Conservation (phyloP, 177 flowering plant species). For the Vitis hybrid region DNA sequence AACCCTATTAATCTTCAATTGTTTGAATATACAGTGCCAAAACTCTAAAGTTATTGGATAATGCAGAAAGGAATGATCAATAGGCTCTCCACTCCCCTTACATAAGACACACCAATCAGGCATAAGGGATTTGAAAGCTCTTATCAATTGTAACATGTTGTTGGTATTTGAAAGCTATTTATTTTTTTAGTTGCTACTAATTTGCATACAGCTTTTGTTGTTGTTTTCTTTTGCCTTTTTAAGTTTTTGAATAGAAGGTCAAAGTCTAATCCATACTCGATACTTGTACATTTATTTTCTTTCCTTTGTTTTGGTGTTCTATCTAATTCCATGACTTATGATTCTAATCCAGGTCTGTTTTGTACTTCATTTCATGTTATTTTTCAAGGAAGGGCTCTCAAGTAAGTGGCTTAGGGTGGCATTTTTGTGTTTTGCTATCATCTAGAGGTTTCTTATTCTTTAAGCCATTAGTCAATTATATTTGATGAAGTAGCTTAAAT, state of each 20-base stretch:
- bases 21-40: too few species aligned
- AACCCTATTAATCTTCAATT: too few species aligned
- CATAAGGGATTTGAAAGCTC: too few species aligned
- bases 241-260: background rate
- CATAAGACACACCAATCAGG: too few species aligned
- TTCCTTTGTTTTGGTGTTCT: background rate
- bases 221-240: background rate
- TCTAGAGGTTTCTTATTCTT: background rate
- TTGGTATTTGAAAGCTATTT: too few species aligned
- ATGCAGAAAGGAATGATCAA: too few species aligned
- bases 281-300: background rate
- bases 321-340: slow-evolving; percentile 14
- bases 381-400: slow-evolving; percentile 78
- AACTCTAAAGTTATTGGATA: rapidly evolving
- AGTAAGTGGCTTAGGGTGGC: slow-evolving; percentile 43
- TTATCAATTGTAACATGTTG: too few species aligned
- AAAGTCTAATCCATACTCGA: background rate
- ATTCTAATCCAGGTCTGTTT: slow-evolving; percentile 56
- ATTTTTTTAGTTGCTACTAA: background rate
- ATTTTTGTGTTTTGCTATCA: background rate
- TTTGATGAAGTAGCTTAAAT: background rate
- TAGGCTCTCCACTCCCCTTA: too few species aligned
- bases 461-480: background rate
- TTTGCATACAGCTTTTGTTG: background rate
- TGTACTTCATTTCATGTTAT: slow-evolving; percentile 85